phyloP scores from a whole-genome alignment of 1,284 basidiomycete species.

The Pseudozyma sp. region DNA sequence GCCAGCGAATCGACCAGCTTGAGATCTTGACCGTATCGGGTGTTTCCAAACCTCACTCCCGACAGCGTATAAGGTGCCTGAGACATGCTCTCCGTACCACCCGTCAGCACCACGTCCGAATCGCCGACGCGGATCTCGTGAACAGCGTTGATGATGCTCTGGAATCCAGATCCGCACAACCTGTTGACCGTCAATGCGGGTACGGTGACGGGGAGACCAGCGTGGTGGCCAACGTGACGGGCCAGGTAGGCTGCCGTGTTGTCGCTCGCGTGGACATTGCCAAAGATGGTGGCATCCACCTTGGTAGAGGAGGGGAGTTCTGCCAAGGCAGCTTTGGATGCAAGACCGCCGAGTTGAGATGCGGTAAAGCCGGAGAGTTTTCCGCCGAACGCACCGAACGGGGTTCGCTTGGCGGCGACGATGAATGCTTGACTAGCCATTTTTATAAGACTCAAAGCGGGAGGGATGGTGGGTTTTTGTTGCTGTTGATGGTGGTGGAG shows the following conservation, averaged over 20 bases:
- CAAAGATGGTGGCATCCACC: constrained; percentile 70
- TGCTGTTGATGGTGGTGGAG: neutral
- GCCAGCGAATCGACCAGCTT: constrained; percentile 74
- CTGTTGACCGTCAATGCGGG: constrained; percentile 75
- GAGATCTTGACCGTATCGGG: constrained; percentile 72
- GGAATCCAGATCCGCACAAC: constrained; percentile 96
- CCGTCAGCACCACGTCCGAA: constrained; percentile 86
- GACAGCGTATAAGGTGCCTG: constrained; percentile 77
- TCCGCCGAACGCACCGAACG: constrained; percentile 74
- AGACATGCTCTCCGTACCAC: constrained; percentile 98
- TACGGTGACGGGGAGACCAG: constrained; percentile 75
- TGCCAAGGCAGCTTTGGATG: constrained; percentile 72
- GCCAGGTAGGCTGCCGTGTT: constrained; percentile 88
- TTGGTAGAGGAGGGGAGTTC: constrained; percentile 70
- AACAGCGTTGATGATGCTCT: constrained; percentile 90
- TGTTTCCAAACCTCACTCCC: constrained; percentile 69
- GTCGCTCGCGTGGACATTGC: constrained; percentile 64
- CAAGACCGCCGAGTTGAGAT: constrained; percentile 71
- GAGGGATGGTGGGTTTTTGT: neutral
- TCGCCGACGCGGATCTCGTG: constrained; percentile 90
- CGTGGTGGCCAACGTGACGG: constrained; percentile 88
- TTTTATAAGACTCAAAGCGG: neutral
- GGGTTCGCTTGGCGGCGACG: constrained; percentile 71
- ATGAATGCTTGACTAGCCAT: constrained; percentile 66
- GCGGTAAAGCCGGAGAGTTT: constrained; percentile 66